Percentiles rank a stretch among this genome's conserved stretches.
phyloP scores from a whole-genome alignment of 73 alveolate species.

The Tetrahymena malaccensis region DNA sequence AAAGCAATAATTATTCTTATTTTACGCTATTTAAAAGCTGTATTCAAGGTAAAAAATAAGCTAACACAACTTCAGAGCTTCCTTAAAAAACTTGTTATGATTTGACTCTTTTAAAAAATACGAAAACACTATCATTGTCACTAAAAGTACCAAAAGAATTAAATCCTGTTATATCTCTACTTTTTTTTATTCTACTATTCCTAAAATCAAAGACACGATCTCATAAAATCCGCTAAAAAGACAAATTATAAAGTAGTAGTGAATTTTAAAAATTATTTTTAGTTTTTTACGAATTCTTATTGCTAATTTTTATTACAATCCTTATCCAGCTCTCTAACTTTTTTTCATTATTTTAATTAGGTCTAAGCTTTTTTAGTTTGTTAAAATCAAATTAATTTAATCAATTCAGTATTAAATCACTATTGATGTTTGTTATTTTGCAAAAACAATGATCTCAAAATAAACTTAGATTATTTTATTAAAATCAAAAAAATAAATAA shows the following conservation, averaged over 20 bases:
- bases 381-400: too few species aligned
- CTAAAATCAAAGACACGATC: neutral
- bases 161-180: neutral
- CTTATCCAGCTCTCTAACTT: neutral
- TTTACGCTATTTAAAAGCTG: neutral
- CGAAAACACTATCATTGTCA: neutral
- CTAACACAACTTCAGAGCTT: too few species aligned
- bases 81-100: neutral
- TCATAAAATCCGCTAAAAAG: neutral
- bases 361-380: neutral
- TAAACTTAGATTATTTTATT: neutral
- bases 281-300: neutral
- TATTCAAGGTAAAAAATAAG: neutral
- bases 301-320: neutral
- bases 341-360: neutral
- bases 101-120: neutral
- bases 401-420: neutral
- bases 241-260: neutral
- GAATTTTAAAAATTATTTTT: neutral
- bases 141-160: neutral
- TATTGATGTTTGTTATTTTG: too few species aligned
- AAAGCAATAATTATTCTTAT: neutral
- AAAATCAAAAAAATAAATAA: too few species aligned
- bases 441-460: too few species aligned
- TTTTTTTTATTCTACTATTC: neutral